phyloP scores from a whole-genome alignment of 2,329 filamentous ascomycete species.

The Aureobasidium namibiae region DNA sequence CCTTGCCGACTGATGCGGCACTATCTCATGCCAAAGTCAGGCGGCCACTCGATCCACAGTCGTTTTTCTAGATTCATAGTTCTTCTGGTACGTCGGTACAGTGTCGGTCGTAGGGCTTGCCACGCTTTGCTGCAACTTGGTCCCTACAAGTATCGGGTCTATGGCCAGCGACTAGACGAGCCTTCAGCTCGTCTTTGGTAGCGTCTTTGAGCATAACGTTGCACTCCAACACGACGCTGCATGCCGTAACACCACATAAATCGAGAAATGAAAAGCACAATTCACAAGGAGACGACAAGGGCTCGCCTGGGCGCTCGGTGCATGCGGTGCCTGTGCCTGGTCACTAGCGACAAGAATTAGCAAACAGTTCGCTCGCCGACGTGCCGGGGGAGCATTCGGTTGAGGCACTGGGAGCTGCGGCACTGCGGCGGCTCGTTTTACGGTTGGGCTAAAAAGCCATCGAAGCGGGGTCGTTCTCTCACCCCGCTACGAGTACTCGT shows the following conservation, averaged over 20 bases:
- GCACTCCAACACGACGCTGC: background rate
- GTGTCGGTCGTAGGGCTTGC: background rate
- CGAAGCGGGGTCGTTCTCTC: slow-evolving; percentile 4
- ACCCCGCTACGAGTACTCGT: background rate
- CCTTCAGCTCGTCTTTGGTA: background rate
- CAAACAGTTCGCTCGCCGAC: background rate
- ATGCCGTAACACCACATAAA: background rate
- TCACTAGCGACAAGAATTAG: too few species aligned
- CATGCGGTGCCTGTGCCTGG: too few species aligned
- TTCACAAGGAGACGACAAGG: background rate
- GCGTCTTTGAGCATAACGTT: background rate
- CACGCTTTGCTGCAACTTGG: background rate
- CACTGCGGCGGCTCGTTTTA: background rate
- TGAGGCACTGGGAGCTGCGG: slow-evolving; percentile 1
- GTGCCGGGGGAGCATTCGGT: background rate
- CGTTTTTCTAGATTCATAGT: background rate
- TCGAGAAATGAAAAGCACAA: background rate
- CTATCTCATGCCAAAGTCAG: background rate
- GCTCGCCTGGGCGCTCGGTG: background rate
- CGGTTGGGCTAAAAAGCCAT: background rate
- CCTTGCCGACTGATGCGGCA: background rate
- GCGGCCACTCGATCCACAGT: background rate
- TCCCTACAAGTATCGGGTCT: background rate
- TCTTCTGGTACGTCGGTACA: background rate
- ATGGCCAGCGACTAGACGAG: background rate